Percentiles rank a stretch among this genome's conserved stretches.
phyloP scores from a whole-genome alignment of 768 basidiomycete genomes.

The Mrakia blollopis region DNA sequence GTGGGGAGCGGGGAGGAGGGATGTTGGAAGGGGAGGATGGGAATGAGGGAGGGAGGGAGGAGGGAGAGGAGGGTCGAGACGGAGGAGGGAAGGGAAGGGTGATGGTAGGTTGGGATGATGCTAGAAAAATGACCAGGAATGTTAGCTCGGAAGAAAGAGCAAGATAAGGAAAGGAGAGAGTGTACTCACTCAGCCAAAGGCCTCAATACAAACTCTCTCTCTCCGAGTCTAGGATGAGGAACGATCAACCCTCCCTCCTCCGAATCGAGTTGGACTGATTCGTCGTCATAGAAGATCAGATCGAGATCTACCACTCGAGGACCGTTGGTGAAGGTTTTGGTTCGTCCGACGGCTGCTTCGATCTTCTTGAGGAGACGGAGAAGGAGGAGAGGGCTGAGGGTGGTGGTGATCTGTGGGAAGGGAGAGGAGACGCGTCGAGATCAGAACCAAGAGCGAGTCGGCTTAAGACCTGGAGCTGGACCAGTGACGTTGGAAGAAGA shows the following conservation, averaged over 20 bases:
- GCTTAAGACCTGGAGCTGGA: too few species aligned
- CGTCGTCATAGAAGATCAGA: slow-evolving; percentile 66
- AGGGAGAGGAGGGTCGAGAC: slow-evolving; percentile 37
- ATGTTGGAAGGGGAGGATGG: slow-evolving; percentile 37
- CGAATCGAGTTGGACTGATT: slow-evolving; percentile 56
- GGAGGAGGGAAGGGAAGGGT: slow-evolving; percentile 11
- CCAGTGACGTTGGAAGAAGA: too few species aligned
- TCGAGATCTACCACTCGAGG: slow-evolving; percentile 89
- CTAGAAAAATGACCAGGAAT: slow-evolving; percentile 47
- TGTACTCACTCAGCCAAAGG: slow-evolving; percentile 76
- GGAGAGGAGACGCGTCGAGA: background rate
- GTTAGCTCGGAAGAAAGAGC: background rate
- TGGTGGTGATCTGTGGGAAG: slow-evolving; percentile 65
- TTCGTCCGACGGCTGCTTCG: slow-evolving; percentile 69
- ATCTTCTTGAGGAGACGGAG: slow-evolving; percentile 64
- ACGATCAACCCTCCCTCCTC: slow-evolving; percentile 65
- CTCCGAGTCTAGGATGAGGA: slow-evolving; percentile 73
- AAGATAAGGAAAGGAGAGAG: background rate
- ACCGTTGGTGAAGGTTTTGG: slow-evolving; percentile 72
- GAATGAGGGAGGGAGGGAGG: slow-evolving; percentile 21
- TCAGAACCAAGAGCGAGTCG: too few species aligned
- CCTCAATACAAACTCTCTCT: slow-evolving; percentile 86
- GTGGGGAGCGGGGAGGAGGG: slow-evolving; percentile 30
- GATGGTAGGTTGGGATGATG: slow-evolving; percentile 55
- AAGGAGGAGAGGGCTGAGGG: slow-evolving; percentile 57